These are phyloP conservation scores for Dorcoceras hygrometricum DNA, from an alignment of 257 asterid genomes.

Conservation along the genomic window DNA sequence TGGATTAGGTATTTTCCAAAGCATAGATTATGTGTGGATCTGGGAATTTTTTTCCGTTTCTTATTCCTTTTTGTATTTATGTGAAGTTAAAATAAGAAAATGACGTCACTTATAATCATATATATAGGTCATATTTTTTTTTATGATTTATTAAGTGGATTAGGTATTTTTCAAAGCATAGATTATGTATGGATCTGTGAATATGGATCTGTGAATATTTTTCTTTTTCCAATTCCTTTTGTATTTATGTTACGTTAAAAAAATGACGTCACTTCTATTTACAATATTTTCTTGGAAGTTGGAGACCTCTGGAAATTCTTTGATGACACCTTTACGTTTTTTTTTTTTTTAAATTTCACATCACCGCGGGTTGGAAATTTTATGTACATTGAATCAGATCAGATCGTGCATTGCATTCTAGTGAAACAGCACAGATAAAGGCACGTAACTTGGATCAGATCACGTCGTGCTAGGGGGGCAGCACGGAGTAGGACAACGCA, in stretches of 20 bases:
- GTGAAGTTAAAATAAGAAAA: background rate
- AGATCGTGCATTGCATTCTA: too few species aligned
- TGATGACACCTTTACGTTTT: constrained; percentile 25
- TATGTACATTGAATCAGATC: too few species aligned
- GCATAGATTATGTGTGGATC: background rate
- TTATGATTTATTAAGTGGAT: constrained; percentile 9
- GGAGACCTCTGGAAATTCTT: constrained; percentile 41
- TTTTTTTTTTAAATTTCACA: background rate
- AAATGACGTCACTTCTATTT: background rate
- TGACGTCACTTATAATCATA: background rate
- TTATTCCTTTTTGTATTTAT: too few species aligned
- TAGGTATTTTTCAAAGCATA: constrained; percentile 22
- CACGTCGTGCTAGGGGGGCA: too few species aligned
- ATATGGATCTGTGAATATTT: too few species aligned
- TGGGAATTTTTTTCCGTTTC: background rate
- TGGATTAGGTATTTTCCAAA: constrained; percentile 26
- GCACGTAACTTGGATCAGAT: too few species aligned
- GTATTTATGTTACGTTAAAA: background rate
- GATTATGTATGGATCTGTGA: background rate
- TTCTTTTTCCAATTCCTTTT: background rate
- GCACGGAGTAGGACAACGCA: too few species aligned
- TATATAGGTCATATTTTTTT: background rate
- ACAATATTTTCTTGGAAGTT: constrained; percentile 22
- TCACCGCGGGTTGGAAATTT: too few species aligned
- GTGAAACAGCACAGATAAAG: too few species aligned